Evolutionary conservation across 129 eudicot genomes (phyloP).

Genomic region (Calendula officinalis): DNA sequence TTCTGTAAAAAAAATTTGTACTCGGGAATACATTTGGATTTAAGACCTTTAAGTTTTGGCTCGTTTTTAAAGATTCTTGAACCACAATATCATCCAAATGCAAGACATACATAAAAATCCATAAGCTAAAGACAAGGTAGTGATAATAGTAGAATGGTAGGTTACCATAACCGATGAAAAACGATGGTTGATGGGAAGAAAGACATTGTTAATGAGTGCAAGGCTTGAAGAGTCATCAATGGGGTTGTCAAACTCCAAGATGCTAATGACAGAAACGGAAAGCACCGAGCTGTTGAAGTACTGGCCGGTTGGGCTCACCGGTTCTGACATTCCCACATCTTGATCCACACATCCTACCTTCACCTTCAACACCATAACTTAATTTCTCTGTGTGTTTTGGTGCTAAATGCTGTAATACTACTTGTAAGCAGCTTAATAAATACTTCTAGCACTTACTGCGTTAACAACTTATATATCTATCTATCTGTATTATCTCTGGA

Average conservation of each 20-base stretch:
- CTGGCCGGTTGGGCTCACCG: slow-evolving; percentile 70
- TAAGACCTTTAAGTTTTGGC: no score
- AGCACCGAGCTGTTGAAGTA: slow-evolving; percentile 60
- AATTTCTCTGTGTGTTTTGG: slow-evolving; percentile 2
- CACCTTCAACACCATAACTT: slow-evolving; percentile 35
- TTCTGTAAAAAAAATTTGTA: no score
- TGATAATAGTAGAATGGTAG: neutral
- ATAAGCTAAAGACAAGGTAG: no score
- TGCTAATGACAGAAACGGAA: slow-evolving; percentile 42
- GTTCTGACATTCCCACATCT: slow-evolving; percentile 36
- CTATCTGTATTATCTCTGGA: slow-evolving; percentile 3
- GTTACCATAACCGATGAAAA: slow-evolving; percentile 81
- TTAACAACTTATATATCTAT: neutral
- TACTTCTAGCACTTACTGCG: neutral
- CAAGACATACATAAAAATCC: neutral
- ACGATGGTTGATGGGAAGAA: slow-evolving; percentile 68
- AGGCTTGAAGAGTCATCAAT: slow-evolving; percentile 41
- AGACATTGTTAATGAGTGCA: slow-evolving; percentile 42
- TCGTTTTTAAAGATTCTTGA: no score
- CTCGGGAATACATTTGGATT: no score
- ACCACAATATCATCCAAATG: no score
- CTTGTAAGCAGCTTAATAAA: neutral
- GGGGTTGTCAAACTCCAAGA: slow-evolving; percentile 56
- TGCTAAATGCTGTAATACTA: slow-evolving; percentile 1
- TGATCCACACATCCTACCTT: slow-evolving; percentile 21